Percentiles rank a stretch among this genome's conserved stretches.
Evolutionary conservation across 176 grass and related monocot species (phyloP).

Genomic region (Alloteropsis semialata): DNA sequence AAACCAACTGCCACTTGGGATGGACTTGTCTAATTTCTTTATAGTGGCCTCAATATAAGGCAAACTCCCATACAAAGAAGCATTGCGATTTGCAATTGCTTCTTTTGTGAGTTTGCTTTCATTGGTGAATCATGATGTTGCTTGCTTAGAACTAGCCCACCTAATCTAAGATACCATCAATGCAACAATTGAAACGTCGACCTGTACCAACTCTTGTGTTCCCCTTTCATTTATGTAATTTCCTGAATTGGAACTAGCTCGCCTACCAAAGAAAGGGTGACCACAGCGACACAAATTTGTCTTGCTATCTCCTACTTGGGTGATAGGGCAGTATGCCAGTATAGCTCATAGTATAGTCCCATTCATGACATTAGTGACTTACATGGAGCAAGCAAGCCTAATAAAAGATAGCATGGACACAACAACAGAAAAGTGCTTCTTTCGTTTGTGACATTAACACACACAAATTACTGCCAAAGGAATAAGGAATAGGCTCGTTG

Average conservation of each 20-base stretch:
- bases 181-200: background rate
- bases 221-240: constrained; percentile 10
- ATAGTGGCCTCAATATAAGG: background rate
- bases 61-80: background rate
- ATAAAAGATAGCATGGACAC: background rate
- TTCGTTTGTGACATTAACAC: background rate
- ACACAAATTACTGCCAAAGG: background rate
- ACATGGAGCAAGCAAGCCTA: constrained; percentile 3
- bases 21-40: background rate
- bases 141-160: constrained; percentile 8
- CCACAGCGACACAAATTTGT: background rate
- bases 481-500: background rate
- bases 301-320: background rate
- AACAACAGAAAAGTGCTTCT: background rate
- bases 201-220: background rate
- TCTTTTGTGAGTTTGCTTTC: background rate
- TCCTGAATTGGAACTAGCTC: constrained; percentile 20
- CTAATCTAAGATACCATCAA: constrained; percentile 6
- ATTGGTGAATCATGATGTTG: background rate
- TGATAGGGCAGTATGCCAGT: constrained; percentile 1
- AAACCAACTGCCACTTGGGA: background rate
- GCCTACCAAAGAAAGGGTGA: constrained; percentile 4
- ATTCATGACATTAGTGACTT: constrained; percentile 6
- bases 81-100: background rate
- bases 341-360: background rate